Percentiles rank a stretch among this genome's conserved stretches.
Evolutionary conservation across 805 yeast genomes (phyloP).

Genomic region (Jamesozyma spencerorum): DNA sequence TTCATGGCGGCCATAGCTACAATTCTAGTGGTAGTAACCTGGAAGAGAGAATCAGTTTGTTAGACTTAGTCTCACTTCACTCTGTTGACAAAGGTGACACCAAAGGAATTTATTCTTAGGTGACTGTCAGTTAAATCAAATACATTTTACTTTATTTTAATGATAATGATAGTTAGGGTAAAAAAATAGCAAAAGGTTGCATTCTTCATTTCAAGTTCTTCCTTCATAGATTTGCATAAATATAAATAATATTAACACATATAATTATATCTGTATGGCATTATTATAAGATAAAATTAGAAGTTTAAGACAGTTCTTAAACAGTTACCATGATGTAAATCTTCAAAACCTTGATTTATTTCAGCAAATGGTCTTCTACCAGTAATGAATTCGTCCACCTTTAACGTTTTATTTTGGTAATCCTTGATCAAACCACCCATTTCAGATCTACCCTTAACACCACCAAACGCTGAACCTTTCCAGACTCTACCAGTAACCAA

Average conservation of each 20-base stretch:
- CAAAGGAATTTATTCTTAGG: background rate
- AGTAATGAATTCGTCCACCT: slow-evolving; percentile 92
- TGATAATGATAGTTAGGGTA: too few relatives aligned
- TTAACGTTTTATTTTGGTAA: slow-evolving; percentile 69
- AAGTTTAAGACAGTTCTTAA: slow-evolving; percentile 76
- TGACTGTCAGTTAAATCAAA: too few relatives aligned
- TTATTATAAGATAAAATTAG: slow-evolving; percentile 1
- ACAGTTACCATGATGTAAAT: slow-evolving; percentile 89
- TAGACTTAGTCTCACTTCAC: too few relatives aligned
- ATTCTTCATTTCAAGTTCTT: background rate
- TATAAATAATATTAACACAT: background rate
- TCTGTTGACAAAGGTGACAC: background rate
- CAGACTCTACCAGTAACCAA: slow-evolving; percentile 97
- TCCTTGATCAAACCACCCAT: slow-evolving; percentile 84
- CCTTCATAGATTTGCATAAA: too few relatives aligned
- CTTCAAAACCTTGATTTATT: slow-evolving; percentile 86
- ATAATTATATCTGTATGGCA: background rate
- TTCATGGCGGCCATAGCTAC: slow-evolving; percentile 7
- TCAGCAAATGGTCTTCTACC: slow-evolving; percentile 71
- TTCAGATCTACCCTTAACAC: slow-evolving; percentile 95
- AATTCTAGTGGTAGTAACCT: background rate
- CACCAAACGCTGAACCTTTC: slow-evolving; percentile 99
- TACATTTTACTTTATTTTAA: too few relatives aligned
- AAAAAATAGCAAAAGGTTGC: background rate
- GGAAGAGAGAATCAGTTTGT: too few relatives aligned